Percentiles rank a stretch among this genome's conserved stretches.
Conservation (phyloP, 2,329 filamentous ascomycete species). For the Ophiocordyceps sinensis region DNA sequence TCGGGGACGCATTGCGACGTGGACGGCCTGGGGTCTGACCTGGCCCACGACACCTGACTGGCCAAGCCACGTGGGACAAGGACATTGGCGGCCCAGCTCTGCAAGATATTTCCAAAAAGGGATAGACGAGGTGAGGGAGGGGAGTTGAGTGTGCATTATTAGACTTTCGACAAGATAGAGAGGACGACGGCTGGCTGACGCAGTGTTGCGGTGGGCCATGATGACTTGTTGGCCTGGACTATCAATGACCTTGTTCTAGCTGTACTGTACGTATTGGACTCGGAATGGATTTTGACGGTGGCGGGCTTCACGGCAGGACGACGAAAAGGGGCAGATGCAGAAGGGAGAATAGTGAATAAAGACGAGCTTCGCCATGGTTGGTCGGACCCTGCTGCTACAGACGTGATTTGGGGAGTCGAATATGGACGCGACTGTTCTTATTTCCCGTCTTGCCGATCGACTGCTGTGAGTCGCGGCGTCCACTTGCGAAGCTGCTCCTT, state of each 20-base stretch:
- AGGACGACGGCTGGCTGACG: slow-evolving; percentile 13
- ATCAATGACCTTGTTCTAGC: slow-evolving; percentile 18
- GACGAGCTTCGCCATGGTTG: neutral
- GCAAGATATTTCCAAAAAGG: slow-evolving; percentile 19
- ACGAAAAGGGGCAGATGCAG: slow-evolving; percentile 2
- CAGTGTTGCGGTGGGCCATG: slow-evolving; percentile 14
- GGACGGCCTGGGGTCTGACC: slow-evolving; percentile 1
- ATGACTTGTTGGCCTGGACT: slow-evolving; percentile 20
- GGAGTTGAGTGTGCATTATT: slow-evolving; percentile 23
- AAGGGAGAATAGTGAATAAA: neutral
- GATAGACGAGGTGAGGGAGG: slow-evolving; percentile 19
- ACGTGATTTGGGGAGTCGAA: neutral
- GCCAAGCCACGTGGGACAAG: neutral
- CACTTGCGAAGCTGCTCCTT: slow-evolving; percentile 48
- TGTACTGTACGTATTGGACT: slow-evolving; percentile 3
- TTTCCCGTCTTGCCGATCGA: slow-evolving; percentile 27
- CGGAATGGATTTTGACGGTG: slow-evolving; percentile 3
- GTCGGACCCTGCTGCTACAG: neutral
- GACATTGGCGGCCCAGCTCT: slow-evolving; percentile 12
- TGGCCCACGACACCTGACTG: neutral
- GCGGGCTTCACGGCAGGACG: slow-evolving; percentile 4
- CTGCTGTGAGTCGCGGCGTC: slow-evolving; percentile 45
- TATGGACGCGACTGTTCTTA: neutral
- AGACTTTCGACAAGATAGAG: slow-evolving; percentile 25
- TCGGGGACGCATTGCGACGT: neutral